Base-by-base conservation (phyloP, 352 stramenopile genomes). In the Globisporangium heterothallicum region DNA sequence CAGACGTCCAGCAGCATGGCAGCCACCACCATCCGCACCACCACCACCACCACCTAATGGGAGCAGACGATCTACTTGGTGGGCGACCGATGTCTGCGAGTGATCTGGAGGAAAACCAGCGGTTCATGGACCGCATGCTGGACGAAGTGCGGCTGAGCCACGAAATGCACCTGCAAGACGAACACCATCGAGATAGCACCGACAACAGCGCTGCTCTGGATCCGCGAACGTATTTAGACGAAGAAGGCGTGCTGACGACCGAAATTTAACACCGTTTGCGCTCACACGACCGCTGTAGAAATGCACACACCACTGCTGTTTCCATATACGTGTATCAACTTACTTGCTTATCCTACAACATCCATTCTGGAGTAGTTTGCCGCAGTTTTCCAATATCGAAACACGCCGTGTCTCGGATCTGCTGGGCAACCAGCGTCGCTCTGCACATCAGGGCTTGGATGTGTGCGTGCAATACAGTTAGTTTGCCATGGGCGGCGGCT, bases 71-170 rank as follows among this genome's bases (percentile, higher is more conserved):
- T 26, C 50, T 88, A 0, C 52, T 87, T 2, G 43, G 53, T 32
- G 61, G 64, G 6, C 57, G 75, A 7, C 49, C 64, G 22, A 65
- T 88, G 35, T 74, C 74, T 14, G 68, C 63, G 6, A 64, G 63
- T 21, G 69, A 76, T 29, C 53, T 79, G 50, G 79, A 90, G 22
- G 79, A 90, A 63, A 86, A 63, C 47, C 79, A 90, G 53, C 74
- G 76, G 41, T 81, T 90, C 53, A 84, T 90, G 79, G 79, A 90
- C 49, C 73, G 68, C 26, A 90, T 90, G 72, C 57, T 90, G 54
- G 71, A 84, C 44, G 79, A 88, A 46, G 72, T 86, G 63, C 72
- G 71, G 1, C 50, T 84, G 24, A 64, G 48, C 36, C 68, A 70
- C 18, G 73, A 87, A 44, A 71, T 81, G 49, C 58, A 78, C 24